phyloP scores from a whole-genome alignment of 495 filamentous ascomycete genomes.

The Antarctomyces pellizariae region DNA sequence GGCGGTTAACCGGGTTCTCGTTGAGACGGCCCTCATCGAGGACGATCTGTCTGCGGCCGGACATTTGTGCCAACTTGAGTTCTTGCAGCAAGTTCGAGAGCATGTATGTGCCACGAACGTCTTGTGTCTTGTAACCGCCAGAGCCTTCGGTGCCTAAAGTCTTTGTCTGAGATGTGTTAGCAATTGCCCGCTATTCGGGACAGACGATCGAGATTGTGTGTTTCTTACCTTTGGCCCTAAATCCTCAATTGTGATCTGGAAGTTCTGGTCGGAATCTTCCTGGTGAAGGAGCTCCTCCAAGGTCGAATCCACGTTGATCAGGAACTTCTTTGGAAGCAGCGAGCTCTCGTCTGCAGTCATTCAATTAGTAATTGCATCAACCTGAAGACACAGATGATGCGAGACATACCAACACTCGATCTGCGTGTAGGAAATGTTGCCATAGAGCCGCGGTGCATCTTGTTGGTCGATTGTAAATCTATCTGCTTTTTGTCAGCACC shows the following conservation, averaged over 20 bases:
- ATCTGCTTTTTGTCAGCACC: no score
- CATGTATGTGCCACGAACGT: constrained; percentile 86
- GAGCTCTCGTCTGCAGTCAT: constrained; percentile 18
- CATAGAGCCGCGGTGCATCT: no score
- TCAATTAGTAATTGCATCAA: neutral
- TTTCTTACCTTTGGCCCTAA: constrained; percentile 61
- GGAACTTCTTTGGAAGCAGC: constrained; percentile 36
- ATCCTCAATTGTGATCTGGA: constrained; percentile 94
- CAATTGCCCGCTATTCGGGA: no score
- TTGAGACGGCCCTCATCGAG: constrained; percentile 71
- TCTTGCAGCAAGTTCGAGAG: constrained; percentile 89
- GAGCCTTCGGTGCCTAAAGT: constrained; percentile 70
- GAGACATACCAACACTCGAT: no score
- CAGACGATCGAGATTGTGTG: constrained; percentile 1
- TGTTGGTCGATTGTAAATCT: no score
- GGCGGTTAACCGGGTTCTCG: constrained; percentile 76
- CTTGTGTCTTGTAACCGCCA: constrained; percentile 56
- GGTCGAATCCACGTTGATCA: constrained; percentile 56
- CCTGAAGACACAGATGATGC: no score
- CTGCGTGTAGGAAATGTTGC: no score
- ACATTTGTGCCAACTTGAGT: constrained; percentile 68
- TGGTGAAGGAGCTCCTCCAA: constrained; percentile 44
- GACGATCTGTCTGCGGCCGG: constrained; percentile 60
- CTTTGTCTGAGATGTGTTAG: constrained; percentile 48
- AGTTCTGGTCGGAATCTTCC: constrained; percentile 79